Evolutionary conservation across 2,329 filamentous ascomycete species (phyloP), one percentile per base, ranked within the genome.

Genomic region (Hypoxylon sp.): DNA sequence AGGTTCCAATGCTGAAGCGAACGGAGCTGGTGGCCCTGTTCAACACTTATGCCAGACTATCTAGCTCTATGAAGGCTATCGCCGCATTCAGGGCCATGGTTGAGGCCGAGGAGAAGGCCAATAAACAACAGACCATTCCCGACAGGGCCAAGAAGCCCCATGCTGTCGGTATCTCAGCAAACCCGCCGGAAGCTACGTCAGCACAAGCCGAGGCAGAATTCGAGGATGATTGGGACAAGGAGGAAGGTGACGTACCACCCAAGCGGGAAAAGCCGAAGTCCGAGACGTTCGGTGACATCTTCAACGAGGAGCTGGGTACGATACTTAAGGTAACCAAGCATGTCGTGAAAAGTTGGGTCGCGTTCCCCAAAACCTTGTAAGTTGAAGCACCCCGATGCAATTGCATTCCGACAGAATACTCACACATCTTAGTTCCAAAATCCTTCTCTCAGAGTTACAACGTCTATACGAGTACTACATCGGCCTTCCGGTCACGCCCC

Each of bases 21-120:
- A 98, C 95, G 0, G 96, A 99, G 81, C 85, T 99, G 10, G 96
- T 99, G 19, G 93, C 96, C 1, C 85, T 99, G 19, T 91, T 98
- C 82, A 99, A 99, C 80, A 98, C 96, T 0, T 91, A 98, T 65
- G 93, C 93, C 30, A 89, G 95, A 36, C 90, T 98, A 69, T 93
- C 92, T 69, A 90, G 92, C 78, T 96, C 93, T 57, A 81, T 99
- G 67, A 84, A 86, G 34, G 91, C 93, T 0, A 86, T 97, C 46
- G 87, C 89, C 61, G 85, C 90, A 60, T 98, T 99, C 82, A 82
- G 85, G 55, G 74, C 73, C 28, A 86, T 89, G 83, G 81, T 86
- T 2, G 77, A 81, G 62, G 74, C 72, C 1, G 67, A 73, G 36
- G 67, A 73, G 46, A 75, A 73, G 32, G 72, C 73, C 6, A 50